Evolutionary conservation across 2,329 filamentous ascomycete genomes (phyloP), one percentile per base, ranked within the genome.

Genomic region (Lasiodiplodia sp.): DNA sequence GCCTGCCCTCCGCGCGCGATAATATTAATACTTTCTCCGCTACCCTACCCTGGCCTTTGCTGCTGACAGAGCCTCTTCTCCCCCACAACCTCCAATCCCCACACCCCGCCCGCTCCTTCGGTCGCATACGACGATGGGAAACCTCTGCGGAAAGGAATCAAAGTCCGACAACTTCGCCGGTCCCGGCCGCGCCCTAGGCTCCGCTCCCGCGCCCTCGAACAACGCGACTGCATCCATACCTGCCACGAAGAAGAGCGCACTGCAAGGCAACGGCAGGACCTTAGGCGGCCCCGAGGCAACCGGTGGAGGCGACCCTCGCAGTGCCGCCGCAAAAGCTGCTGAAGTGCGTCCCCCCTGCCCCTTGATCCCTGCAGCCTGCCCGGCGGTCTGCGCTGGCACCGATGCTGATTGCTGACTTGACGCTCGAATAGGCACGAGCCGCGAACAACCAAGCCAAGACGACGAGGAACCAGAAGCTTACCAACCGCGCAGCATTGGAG

Each of bases 261-360:
- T 88, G 68, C 86, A 84, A 74, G 88, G 84, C 0, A 87, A 83
- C 69, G 87, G 84, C 10, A 85, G 91, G 70, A 91, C 90, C 2
- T 80, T 96, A 52, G 92, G 92, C 23, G 86, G 86, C 38, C 56
- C 70, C 56, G 75, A 77, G n/a, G 76, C 76, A 25, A 25, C 72
- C 72, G 68, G 51, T 34, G 68, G 57, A 14, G 16, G 65, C 18
- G 53, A 34, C 16, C 90, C 93, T 40, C 86, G 90, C 69, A 85
- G 84, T 67, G 92, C 89, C 70, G 94, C 94, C 4, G 93, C 93
- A 0, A 87, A 88, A 72, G 94, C 94, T 65, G 94, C 94, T 70
- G 92, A 96, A 90, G 94, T 96, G 79, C 77, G 88, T 47, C 18
- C n/a, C 3, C 83, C 83, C 72, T 28, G 40, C 10, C 21, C 16